A percentile compares a stretch with the other conserved stretches of the same genome.
These are phyloP conservation scores for Hypoxylon fragiforme DNA, from an alignment of 495 filamentous ascomycete genomes.

Conservation along the genomic window DNA sequence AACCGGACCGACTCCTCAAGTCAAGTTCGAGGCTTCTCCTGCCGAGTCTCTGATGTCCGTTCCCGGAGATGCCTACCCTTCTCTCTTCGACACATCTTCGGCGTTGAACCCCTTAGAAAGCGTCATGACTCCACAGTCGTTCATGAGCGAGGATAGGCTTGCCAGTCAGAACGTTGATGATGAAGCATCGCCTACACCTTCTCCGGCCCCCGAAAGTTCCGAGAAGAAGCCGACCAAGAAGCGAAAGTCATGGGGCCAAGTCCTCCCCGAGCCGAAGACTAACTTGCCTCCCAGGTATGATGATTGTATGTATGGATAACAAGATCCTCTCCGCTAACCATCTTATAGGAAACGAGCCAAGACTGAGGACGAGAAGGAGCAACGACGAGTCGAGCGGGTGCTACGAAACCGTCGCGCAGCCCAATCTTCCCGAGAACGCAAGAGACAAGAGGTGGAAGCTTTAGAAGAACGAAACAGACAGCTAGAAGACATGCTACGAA, in stretches of 20 bases:
- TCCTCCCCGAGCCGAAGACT: constrained; percentile 94
- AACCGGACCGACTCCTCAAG: constrained; percentile 41
- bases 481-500: constrained; percentile 64
- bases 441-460: constrained; percentile 89
- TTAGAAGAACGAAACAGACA: constrained; percentile 77
- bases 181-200: constrained; percentile 12
- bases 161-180: constrained; percentile 2
- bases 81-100: constrained; percentile 47
- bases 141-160: constrained; percentile 34
- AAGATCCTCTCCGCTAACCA: constrained; percentile 5
- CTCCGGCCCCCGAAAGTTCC: constrained; percentile 23
- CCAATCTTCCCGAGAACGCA: constrained; percentile 93
- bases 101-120: constrained; percentile 45
- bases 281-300: constrained; percentile 90
- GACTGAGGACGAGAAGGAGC: constrained; percentile 98
- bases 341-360: constrained; percentile 86
- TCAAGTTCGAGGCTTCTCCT: constrained; percentile 55
- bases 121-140: constrained; percentile 52
- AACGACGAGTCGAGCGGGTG: constrained; percentile 94
- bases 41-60: constrained; percentile 57
- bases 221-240: constrained; percentile 90
- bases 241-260: constrained; percentile 98
- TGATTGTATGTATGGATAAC: background rate
- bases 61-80: constrained; percentile 54
- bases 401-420: constrained; percentile 94